Percentiles rank a stretch among this genome's conserved stretches.
Evolutionary conservation across 129 eudicot species (phyloP).

Genomic region (Flaveria brownii): DNA sequence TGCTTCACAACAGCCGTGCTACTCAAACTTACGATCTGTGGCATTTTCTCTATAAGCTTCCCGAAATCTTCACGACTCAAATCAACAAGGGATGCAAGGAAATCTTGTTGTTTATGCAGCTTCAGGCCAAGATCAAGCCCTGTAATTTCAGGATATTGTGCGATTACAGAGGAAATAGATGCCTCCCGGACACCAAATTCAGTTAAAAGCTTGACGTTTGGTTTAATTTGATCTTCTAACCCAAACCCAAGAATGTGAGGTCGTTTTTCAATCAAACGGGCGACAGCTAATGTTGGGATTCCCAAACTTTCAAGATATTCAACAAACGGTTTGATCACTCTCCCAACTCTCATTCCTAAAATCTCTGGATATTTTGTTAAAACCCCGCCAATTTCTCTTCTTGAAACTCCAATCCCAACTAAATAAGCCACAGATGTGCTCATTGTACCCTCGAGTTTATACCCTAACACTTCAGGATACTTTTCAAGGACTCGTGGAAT

Average conservation of each 20-base stretch:
- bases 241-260: conserved; percentile 97
- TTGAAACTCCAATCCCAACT: conserved; percentile 90
- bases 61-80: conserved; percentile 65
- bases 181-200: conserved; percentile 59
- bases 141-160: conserved; percentile 84
- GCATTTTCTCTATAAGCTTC: conserved; percentile 83
- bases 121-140: conserved; percentile 65
- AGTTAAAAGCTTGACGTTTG: conserved; percentile 59
- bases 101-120: conserved; percentile 50
- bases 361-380: conserved; percentile 81
- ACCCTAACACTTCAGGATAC: conserved; percentile 92
- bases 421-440: conserved; percentile 97
- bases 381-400: conserved; percentile 87
- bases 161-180: conserved; percentile 65
- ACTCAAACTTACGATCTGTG: conserved; percentile 71
- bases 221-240: conserved; percentile 63
- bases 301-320: conserved; percentile 83
- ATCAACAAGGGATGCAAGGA: conserved; percentile 52
- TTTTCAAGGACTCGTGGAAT: conserved; percentile 79
- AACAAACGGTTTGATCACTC: conserved; percentile 85
- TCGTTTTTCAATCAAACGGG: conserved; percentile 81
- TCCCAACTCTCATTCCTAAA: conserved; percentile 92
- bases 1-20: conserved; percentile 59
- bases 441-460: conserved; percentile 98
- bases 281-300: conserved; percentile 65